Percentiles rank a stretch among this genome's conserved stretches.
Conservation (phyloP, 2,329 filamentous ascomycete genomes). For the Colletotrichum godetiae region DNA sequence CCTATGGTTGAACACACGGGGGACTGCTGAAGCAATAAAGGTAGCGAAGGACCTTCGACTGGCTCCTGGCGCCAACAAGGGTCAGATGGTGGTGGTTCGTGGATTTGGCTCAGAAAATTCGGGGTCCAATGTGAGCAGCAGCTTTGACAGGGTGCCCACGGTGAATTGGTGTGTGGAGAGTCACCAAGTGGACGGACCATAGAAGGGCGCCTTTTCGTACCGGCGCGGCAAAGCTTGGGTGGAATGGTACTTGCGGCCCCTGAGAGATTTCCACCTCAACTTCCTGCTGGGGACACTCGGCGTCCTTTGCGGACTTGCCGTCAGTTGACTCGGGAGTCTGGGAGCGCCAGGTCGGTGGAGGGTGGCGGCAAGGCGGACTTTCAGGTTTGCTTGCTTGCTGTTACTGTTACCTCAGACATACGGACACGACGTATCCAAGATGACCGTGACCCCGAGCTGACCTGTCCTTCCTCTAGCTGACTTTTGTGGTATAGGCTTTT, state of each 20-base stretch:
- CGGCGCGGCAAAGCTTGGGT: conserved; percentile 16
- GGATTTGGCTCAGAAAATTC: conserved; percentile 31
- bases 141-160: conserved; percentile 4
- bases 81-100: conserved; percentile 28
- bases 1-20: conserved; percentile 7
- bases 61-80: conserved; percentile 12
- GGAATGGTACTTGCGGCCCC: conserved; percentile 1
- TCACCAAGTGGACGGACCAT: neutral
- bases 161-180: conserved; percentile 6
- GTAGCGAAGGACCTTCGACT: conserved; percentile 25
- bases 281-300: conserved; percentile 23
- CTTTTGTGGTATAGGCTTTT: neutral
- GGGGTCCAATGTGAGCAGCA: conserved; percentile 30
- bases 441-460: neutral
- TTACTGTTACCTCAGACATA: neutral
- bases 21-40: conserved; percentile 30
- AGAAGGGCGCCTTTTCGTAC: conserved; percentile 4
- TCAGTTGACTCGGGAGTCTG: conserved; percentile 26
- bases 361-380: conserved; percentile 28
- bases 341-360: conserved; percentile 23
- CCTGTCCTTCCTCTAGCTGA: neutral
- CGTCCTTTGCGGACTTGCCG: conserved; percentile 20
- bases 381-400: neutral
- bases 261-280: neutral
- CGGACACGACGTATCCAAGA: neutral